A percentile compares a stretch with the other conserved stretches of the same genome.
phyloP scores from a whole-genome alignment of 1,284 basidiomycete genomes.

The Ustilago sp. region DNA sequence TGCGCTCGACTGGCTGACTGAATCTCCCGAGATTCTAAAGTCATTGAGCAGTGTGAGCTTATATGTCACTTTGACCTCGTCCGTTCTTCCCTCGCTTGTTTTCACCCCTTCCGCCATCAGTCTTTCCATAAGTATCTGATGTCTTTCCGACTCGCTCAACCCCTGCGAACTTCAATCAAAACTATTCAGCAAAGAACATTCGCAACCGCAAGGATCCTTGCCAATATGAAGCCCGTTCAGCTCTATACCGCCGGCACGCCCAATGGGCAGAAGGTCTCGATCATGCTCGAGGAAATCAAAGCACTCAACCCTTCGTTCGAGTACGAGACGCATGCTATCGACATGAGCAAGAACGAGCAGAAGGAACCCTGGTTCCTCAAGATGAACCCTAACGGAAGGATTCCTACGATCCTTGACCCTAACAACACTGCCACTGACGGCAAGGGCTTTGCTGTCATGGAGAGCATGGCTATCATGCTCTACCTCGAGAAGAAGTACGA shows the following conservation, averaged over 20 bases:
- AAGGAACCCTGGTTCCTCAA: slow-evolving; percentile 61
- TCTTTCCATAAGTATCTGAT: slow-evolving; percentile 78
- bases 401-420: slow-evolving; percentile 57
- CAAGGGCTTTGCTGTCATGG: slow-evolving; percentile 52
- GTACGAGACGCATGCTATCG: slow-evolving; percentile 75
- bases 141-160: slow-evolving; percentile 55
- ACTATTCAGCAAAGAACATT: not conserved
- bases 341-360: slow-evolving; percentile 80
- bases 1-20: not conserved
- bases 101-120: slow-evolving; percentile 88
- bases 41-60: not conserved
- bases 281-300: slow-evolving; percentile 83
- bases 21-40: not conserved
- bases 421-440: slow-evolving; percentile 40
- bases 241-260: slow-evolving; percentile 70
- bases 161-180: slow-evolving; percentile 1
- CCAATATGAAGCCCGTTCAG: slow-evolving; percentile 51
- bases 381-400: slow-evolving; percentile 66
- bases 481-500: slow-evolving; percentile 63
- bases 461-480: slow-evolving; percentile 55
- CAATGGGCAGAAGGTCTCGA: slow-evolving; percentile 93
- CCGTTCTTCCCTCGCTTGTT: slow-evolving; percentile 70
- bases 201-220: slow-evolving; percentile 8
- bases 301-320: slow-evolving; percentile 54
- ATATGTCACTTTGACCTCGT: not conserved